phyloP scores from a whole-genome alignment of 768 basidiomycete species.

The Cubamyces sp. region DNA sequence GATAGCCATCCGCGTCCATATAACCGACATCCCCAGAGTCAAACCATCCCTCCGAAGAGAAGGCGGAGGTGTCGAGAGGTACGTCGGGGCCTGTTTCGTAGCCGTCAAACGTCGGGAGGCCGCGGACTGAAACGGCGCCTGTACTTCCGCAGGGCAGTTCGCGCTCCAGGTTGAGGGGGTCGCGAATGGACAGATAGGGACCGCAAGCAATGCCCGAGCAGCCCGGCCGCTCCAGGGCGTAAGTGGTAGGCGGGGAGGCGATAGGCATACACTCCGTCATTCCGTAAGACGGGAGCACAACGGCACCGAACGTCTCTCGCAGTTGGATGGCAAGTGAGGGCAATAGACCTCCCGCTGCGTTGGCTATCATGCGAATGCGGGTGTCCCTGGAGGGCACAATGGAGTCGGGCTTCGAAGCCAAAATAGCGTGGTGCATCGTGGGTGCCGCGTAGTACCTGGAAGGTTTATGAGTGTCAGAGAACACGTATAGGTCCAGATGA shows the following conservation, averaged over 20 bases:
- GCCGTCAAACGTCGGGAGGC: conserved; percentile 56
- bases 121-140: conserved; percentile 60
- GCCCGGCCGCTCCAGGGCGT: conserved; percentile 51
- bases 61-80: conserved; percentile 51
- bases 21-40: conserved; percentile 54
- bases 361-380: conserved; percentile 50
- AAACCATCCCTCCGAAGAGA: conserved; percentile 57
- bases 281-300: conserved; percentile 61
- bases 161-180: conserved; percentile 41
- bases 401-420: conserved; percentile 42
- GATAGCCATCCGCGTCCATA: conserved; percentile 49
- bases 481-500: neutral
- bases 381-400: conserved; percentile 40
- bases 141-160: conserved; percentile 44
- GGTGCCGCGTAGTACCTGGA: conserved; percentile 55
- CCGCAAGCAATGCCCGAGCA: conserved; percentile 54
- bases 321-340: conserved; percentile 55
- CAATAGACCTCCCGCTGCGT: conserved; percentile 56
- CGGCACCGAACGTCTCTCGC: conserved; percentile 52
- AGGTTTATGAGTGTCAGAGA: conserved; percentile 4
- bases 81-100: conserved; percentile 50
- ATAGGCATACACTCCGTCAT: conserved; percentile 63
- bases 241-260: conserved; percentile 47
- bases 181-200: conserved; percentile 49
- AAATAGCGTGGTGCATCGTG: conserved; percentile 54